Percentiles rank a stretch among this genome's conserved stretches.
phyloP scores from a whole-genome alignment of 352 stramenopile species.

The Phytopythium vexans region DNA sequence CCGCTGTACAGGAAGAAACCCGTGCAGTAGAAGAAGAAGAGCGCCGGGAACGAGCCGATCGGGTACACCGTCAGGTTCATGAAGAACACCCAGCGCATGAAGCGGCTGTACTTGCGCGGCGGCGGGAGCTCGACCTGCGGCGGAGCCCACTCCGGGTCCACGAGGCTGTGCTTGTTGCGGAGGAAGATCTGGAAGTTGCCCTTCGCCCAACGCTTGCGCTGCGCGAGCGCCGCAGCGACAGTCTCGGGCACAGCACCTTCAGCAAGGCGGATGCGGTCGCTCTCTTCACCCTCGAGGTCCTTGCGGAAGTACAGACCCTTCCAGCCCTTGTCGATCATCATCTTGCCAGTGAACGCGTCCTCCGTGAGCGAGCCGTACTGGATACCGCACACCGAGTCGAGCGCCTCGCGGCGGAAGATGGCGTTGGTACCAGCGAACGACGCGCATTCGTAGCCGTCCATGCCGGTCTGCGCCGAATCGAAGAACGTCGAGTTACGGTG shows the following conservation, averaged over 20 bases:
- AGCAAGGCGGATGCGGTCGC: conserved; percentile 62
- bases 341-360: conserved; percentile 73
- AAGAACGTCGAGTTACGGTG: conserved; percentile 77
- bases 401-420: conserved; percentile 68
- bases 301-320: conserved; percentile 79
- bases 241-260: conserved; percentile 68
- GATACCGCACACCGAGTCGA: conserved; percentile 74
- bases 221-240: conserved; percentile 49
- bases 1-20: conserved; percentile 74
- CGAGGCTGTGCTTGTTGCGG: conserved; percentile 59
- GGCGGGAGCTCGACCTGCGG: conserved; percentile 46
- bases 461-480: conserved; percentile 66
- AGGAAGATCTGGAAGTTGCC: conserved; percentile 78
- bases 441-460: conserved; percentile 70
- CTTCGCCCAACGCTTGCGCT: conserved; percentile 76
- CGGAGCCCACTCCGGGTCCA: conserved; percentile 54
- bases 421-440: conserved; percentile 76
- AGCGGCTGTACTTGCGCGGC: conserved; percentile 68
- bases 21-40: conserved; percentile 80
- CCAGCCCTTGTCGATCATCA: conserved; percentile 82
- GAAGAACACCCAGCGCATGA: conserved; percentile 81
- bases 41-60: conserved; percentile 65
- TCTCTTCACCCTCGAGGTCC: conserved; percentile 65
- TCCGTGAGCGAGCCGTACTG: conserved; percentile 75
- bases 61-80: conserved; percentile 79